phyloP scores from a whole-genome alignment of 441 rosid species.

The Mallotus repandus region DNA sequence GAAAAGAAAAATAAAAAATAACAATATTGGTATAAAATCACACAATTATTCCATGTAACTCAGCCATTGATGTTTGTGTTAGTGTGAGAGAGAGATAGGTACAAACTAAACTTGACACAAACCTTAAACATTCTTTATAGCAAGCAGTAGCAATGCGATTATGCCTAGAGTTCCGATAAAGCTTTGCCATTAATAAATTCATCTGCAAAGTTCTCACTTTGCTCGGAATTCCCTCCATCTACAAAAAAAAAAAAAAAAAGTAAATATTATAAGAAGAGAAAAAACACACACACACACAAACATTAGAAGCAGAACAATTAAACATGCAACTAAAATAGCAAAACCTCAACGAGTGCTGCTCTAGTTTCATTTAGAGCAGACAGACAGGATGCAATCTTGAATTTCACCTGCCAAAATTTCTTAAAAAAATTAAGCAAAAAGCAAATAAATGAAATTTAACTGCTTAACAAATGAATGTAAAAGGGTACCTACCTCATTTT shows the following conservation, averaged over 20 bases:
- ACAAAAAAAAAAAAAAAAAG: slow-evolving; percentile 30
- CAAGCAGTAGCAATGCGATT: slow-evolving; percentile 81
- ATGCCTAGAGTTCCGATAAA: slow-evolving; percentile 77
- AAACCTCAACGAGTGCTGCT: slow-evolving; percentile 86
- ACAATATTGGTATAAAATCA: not conserved
- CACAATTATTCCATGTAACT: too few species aligned
- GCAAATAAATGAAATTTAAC: not conserved
- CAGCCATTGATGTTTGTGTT: not conserved
- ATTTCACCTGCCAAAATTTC: slow-evolving; percentile 58
- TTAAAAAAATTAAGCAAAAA: not conserved
- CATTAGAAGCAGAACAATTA: slow-evolving; percentile 6
- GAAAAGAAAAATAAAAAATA: slow-evolving; percentile 7
- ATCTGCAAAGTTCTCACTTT: slow-evolving; percentile 90
- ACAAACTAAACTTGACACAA: not conserved
- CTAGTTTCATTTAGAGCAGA: slow-evolving; percentile 65
- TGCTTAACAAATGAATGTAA: not conserved
- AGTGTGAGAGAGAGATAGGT: not conserved
- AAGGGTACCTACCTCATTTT: slow-evolving; percentile 62
- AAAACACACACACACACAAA: not conserved
- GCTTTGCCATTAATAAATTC: slow-evolving; percentile 92
- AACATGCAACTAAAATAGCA: not conserved
- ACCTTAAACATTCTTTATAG: slow-evolving; percentile 94
- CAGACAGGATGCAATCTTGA: slow-evolving; percentile 92
- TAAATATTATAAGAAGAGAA: not conserved
- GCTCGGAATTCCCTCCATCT: slow-evolving; percentile 93